Evolutionary conservation across 2,329 filamentous ascomycete species (phyloP).

Genomic region (Cytospora leucostoma): DNA sequence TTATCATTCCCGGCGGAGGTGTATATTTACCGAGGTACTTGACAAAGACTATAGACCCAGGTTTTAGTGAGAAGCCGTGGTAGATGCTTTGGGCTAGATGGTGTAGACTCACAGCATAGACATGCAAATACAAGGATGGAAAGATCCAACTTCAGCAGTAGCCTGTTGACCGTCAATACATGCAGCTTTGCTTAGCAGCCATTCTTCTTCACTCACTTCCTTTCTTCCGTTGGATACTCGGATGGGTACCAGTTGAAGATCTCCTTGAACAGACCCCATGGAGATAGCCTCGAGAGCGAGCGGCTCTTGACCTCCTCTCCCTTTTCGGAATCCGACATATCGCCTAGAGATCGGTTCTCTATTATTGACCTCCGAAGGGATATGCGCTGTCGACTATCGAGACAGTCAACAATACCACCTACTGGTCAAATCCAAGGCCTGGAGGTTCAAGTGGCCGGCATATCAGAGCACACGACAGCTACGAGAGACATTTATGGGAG

Average conservation of each 20-base stretch:
- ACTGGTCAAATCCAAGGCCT: background rate
- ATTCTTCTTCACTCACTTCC: constrained; percentile 31
- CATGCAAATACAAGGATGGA: constrained; percentile 38
- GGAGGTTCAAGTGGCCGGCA: background rate
- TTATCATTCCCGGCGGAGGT: background rate
- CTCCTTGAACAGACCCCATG: constrained; percentile 35
- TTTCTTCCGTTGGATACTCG: constrained; percentile 36
- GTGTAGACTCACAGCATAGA: constrained; percentile 36
- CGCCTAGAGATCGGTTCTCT: background rate
- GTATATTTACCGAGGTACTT: constrained; percentile 36
- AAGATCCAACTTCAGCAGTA: constrained; percentile 38
- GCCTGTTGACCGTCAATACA: constrained; percentile 28
- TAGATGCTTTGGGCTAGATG: background rate
- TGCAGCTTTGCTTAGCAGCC: background rate
- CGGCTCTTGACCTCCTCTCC: background rate
- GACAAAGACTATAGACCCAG: constrained; percentile 34
- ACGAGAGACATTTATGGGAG: background rate
- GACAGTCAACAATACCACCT: background rate
- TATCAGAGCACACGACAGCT: background rate
- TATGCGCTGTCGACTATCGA: background rate
- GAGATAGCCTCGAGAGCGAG: constrained; percentile 22
- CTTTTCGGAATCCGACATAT: background rate
- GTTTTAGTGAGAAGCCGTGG: constrained; percentile 8
- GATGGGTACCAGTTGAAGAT: constrained; percentile 41
- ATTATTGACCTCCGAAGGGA: background rate